Evolutionary conservation across 1,284 basidiomycete genomes (phyloP), one percentile per base, ranked within the genome.

Genomic region (Fistulina hepatica): DNA sequence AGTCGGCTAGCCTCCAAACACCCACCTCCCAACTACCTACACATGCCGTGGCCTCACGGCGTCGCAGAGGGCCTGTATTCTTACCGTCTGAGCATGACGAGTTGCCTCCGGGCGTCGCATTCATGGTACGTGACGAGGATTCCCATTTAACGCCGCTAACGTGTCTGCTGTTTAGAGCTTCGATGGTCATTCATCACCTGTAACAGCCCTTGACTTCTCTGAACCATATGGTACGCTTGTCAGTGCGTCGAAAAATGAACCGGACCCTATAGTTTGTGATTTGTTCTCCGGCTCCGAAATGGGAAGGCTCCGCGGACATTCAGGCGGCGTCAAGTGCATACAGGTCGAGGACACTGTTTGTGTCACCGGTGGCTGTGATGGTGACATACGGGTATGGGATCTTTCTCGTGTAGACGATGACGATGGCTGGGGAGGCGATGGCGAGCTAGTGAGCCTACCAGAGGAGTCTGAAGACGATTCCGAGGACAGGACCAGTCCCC

Each of bases 1-100:
- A 76, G 41, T 56, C 60, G 12, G 57, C 55, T 41, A 60, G 60
- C 45, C 54, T 52, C 16, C 57, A 61, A 32, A 60, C 62, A 38
- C 44, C 51, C 28, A 33, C 58, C 16, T 39, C 63, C 37, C 56
- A 64, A 48, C 49, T n/a, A 63, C 34, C 54, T 70, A 30, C 73
- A 71, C 48, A 49, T 73, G 26, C 67, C 69, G 20, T 68, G 65
- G 16, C 77, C 45, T 83, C 83, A 13, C 70, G 86, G 24, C 63
- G 86, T 52, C 70, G 82, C 41, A 86, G 83, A 69, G 85, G 91
- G 1, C 93, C 94, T 0, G 85, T 88, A 6, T 98, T 99, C 67
- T 60, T 99, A 42, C 94, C 94, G 2, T 94, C 90, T 11, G 95
- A 98, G 57, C 95, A 99, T 50, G 91, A 95, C 51, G 91, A 97